Base-by-base conservation (phyloP, 495 filamentous ascomycete species). In the Hamigera avellanea region DNA sequence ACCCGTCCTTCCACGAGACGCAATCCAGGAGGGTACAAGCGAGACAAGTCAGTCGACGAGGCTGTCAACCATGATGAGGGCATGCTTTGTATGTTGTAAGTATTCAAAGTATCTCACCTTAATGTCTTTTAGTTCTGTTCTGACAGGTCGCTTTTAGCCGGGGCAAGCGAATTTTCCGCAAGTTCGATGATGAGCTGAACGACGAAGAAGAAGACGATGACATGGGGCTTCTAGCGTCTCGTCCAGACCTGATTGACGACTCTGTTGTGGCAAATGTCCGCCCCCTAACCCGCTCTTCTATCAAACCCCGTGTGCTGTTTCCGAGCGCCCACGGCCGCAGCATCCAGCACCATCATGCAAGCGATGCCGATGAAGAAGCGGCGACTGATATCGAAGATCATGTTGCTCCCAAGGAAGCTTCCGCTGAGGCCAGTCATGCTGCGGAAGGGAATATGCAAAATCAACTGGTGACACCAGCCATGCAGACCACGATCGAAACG, bases 261-360 rank as follows among this genome's bases (percentile, higher is more conserved):
- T 45, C 53, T 18, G 16, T 55, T 8, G 19, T 45, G 27, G 37
- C 55, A 3, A 55, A 52, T 17, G 46, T 62, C 21, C 69, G 73
- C 15, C 74, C 78, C 18, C 50, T 84, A 14, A 83, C 79, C 19
- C 80, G 85, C 33, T 76, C 79, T 0, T 71, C 78, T 2, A 71
- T 93, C 59, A 84, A 86, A 50, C 89, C 89, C 2, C 81, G 87
- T 25, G 70, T 87, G 10, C 76, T 98, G 8, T 98, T 95, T 63
- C 78, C 84, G 10, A 57, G 64, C 14, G 54, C 64, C 8, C 51
- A 62, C 26, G 50, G 67, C 40, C 52, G 33, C 12, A 45, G 36
- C 0, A 32, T 40, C 14, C 45, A 50, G 26, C 36, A 48, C 25
- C 53, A 54, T 19, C 43, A 42, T 26, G 25, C 37, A n/a, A 48